phyloP scores from a whole-genome alignment of 495 filamentous ascomycete species.

The Penicillium canariense region DNA sequence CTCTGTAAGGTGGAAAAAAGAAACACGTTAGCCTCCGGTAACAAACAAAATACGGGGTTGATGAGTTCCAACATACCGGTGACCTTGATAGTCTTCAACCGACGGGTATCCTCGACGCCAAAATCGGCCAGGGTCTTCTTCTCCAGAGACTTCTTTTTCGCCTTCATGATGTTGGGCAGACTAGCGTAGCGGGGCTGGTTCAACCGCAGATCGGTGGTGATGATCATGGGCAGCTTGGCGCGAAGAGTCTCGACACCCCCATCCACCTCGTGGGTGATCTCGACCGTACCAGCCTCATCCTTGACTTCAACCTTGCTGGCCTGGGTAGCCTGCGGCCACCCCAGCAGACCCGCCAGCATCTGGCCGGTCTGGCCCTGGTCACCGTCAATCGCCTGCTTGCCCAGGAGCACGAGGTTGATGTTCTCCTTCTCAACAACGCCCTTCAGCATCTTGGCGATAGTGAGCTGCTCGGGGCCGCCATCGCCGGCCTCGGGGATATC shows the following conservation, averaged over 20 bases:
- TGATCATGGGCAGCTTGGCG: conserved; percentile 80
- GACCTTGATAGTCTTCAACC: conserved; percentile 86
- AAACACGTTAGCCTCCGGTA: conserved; percentile 28
- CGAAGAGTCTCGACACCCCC: conserved; percentile 88
- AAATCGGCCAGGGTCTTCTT: conserved; percentile 84
- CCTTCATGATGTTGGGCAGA: conserved; percentile 99
- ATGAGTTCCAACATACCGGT: conserved; percentile 55
- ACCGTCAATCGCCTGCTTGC: conserved; percentile 97
- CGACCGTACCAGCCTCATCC: conserved; percentile 54
- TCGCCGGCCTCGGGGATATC: conserved; percentile 56
- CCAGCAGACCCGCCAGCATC: conserved; percentile 92
- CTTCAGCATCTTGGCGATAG: conserved; percentile 83
- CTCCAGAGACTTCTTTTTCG: conserved; percentile 97
- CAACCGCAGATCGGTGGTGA: conserved; percentile 91
- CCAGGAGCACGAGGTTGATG: conserved; percentile 86
- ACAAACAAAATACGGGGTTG: not conserved
- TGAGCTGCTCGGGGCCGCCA: conserved; percentile 77
- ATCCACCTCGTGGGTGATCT: conserved; percentile 88
- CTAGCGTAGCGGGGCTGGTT: conserved; percentile 95
- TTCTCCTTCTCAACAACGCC: conserved; percentile 76
- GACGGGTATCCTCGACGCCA: conserved; percentile 66
- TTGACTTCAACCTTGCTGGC: conserved; percentile 76
- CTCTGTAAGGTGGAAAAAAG: conserved; percentile 53
- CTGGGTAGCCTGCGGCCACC: conserved; percentile 93
- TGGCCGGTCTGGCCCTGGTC: conserved; percentile 95